Evolutionary conservation across 192 early-diverging fungal genomes (phyloP).

Genomic region (Coemansia sp.): DNA sequence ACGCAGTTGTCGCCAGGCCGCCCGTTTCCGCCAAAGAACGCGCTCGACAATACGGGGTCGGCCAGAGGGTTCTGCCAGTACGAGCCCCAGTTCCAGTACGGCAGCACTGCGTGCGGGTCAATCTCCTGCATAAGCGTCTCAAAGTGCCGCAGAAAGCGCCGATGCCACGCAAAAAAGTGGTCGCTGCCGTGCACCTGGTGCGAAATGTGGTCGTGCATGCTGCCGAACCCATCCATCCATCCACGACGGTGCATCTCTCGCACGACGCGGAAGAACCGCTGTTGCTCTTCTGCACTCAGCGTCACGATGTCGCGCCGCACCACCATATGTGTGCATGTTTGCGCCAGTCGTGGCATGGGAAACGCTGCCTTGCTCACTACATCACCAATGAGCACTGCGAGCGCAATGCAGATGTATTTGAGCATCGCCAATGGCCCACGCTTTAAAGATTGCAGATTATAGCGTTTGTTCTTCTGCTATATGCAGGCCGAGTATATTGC

Average conservation of each 20-base stretch:
- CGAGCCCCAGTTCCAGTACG: constrained; percentile 68
- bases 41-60: constrained; percentile 34
- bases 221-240: constrained; percentile 57
- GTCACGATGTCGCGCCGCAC: constrained; percentile 43
- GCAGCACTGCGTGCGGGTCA: constrained; percentile 55
- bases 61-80: constrained; percentile 54
- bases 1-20: constrained; percentile 53
- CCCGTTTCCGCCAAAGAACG: constrained; percentile 49
- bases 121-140: constrained; percentile 55
- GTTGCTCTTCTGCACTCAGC: constrained; percentile 27
- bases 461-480: not conserved
- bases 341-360: constrained; percentile 42
- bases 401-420: constrained; percentile 40
- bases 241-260: constrained; percentile 55
- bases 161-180: constrained; percentile 59
- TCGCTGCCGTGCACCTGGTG: constrained; percentile 56
- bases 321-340: constrained; percentile 25
- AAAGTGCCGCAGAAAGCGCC: constrained; percentile 56
- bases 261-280: constrained; percentile 40
- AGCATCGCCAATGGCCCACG: constrained; percentile 12
- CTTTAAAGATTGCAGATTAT: not conserved
- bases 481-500: not conserved
- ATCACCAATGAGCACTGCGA: constrained; percentile 23
- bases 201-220: constrained; percentile 55
- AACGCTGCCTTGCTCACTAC: constrained; percentile 34